Conservation (phyloP, 176 grass and related monocot species). For the Aegilops speltoides region DNA sequence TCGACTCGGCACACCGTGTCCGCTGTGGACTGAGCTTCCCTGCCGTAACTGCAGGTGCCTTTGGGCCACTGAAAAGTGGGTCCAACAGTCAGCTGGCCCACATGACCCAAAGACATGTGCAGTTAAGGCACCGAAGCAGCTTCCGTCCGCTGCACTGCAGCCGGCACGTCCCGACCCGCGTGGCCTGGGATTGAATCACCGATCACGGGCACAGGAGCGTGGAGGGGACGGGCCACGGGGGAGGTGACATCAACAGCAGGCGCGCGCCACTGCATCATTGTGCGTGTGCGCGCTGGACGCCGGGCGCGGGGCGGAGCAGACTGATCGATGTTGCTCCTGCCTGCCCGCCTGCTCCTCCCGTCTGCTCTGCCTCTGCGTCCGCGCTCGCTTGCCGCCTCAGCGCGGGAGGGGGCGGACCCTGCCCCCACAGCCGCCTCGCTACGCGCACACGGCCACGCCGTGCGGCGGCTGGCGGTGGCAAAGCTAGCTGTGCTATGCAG, state of each 20-base stretch:
- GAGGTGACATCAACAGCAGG: slow-evolving; percentile 14
- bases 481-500: background rate
- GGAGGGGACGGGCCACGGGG: background rate
- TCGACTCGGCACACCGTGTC: background rate
- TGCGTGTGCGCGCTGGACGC: slow-evolving; percentile 6
- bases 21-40: no score
- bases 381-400: background rate
- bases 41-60: no score
- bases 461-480: background rate
- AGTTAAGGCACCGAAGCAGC: no score
- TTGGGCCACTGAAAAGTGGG: no score
- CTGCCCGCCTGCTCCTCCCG: background rate
- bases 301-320: slow-evolving; percentile 7
- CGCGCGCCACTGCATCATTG: background rate
- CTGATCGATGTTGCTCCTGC: background rate
- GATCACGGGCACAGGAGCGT: background rate
- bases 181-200: background rate
- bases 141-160: no score
- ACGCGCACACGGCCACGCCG: background rate
- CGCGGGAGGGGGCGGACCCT: background rate
- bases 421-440: background rate
- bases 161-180: background rate
- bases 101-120: no score
- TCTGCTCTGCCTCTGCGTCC: background rate
- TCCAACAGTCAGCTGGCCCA: no score